Percentiles rank a stretch among this genome's conserved stretches.
Conservation (phyloP, 73 alveolate species). For the Tetrahymena elliotti region DNA sequence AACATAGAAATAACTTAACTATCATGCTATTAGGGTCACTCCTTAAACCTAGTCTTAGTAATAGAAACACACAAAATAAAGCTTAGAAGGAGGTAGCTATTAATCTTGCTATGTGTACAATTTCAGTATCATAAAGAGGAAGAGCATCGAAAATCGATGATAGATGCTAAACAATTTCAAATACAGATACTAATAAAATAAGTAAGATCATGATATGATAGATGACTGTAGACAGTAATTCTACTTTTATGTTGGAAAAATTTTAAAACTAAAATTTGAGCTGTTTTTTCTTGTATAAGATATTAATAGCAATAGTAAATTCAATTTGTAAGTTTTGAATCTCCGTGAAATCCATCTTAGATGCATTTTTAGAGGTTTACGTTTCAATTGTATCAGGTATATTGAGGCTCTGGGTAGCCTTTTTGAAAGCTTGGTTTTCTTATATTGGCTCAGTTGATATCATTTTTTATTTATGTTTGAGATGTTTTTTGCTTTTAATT, state of each 20-base stretch:
- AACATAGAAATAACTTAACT: not conserved
- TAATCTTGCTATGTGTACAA: not conserved
- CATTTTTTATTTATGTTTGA: too few species aligned
- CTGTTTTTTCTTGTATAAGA: not conserved
- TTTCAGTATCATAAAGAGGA: not conserved
- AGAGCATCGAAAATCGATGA: not conserved
- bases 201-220: not conserved
- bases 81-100: not conserved
- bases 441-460: not conserved
- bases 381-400: not conserved
- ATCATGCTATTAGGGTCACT: not conserved
- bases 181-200: not conserved
- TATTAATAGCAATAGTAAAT: not conserved
- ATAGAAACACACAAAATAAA: not conserved
- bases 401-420: not conserved
- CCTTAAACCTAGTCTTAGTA: not conserved
- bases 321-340: not conserved
- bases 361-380: not conserved
- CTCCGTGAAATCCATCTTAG: not conserved
- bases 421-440: not conserved
- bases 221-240: not conserved
- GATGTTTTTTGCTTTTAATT: not conserved
- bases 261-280: too few species aligned
- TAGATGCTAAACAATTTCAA: not conserved
- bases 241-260: too few species aligned